phyloP scores from a whole-genome alignment of 129 eudicot species.

The Scalesia atractyloides region DNA sequence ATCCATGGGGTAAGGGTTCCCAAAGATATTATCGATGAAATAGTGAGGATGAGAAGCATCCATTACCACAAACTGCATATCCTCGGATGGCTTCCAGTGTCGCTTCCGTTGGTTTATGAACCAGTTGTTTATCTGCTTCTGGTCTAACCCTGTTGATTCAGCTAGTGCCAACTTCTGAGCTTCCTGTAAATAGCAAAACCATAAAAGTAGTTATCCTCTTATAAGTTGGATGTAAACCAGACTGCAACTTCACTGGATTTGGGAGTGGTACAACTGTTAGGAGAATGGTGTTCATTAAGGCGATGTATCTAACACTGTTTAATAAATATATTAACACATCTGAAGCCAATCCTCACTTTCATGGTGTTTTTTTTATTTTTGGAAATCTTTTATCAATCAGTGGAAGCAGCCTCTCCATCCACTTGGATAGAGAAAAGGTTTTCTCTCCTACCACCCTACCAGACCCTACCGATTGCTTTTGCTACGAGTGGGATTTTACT shows the following conservation, averaged over 20 bases:
- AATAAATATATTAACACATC: no score
- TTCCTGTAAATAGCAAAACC: conserved; percentile 45
- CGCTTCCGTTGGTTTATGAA: conserved; percentile 87
- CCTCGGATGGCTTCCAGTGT: conserved; percentile 92
- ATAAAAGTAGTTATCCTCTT: not conserved
- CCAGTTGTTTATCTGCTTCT: conserved; percentile 92
- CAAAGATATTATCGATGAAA: conserved; percentile 36
- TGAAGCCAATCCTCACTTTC: no score
- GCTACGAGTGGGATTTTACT: no score
- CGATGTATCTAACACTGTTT: no score
- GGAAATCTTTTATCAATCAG: no score
- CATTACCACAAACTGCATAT: conserved; percentile 93
- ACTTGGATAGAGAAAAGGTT: no score
- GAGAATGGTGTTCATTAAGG: not conserved
- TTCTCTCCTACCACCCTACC: no score
- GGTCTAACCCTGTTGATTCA: conserved; percentile 81
- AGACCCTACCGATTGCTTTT: no score
- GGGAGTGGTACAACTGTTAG: not conserved
- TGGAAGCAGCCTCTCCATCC: no score
- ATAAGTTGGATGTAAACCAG: not conserved
- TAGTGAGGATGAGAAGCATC: conserved; percentile 79
- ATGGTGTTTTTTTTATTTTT: no score
- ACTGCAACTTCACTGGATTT: not conserved
- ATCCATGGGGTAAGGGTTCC: conserved; percentile 33
- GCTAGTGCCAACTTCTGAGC: conserved; percentile 81